Conservation (phyloP, 148 eudicot species). For the Talinum fruticosum region DNA sequence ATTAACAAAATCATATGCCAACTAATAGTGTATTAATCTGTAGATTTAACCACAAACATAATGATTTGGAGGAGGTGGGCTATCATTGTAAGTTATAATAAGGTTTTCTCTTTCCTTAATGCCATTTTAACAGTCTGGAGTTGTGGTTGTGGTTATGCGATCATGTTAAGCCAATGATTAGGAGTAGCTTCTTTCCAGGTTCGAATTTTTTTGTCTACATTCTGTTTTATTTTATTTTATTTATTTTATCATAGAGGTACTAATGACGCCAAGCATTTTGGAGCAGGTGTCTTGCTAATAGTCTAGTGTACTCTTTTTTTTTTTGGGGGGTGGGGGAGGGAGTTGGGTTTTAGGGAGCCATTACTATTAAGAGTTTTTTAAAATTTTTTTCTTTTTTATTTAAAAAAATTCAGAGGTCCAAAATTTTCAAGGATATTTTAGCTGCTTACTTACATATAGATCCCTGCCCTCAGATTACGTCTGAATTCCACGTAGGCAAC, state of each 20-base stretch:
- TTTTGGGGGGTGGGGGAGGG: no score
- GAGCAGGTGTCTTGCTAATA: background rate
- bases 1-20: slow-evolving; percentile 25
- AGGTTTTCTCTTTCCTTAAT: slow-evolving; percentile 9
- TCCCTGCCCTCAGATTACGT: no score
- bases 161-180: slow-evolving; percentile 24
- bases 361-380: no score
- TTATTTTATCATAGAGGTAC: no score
- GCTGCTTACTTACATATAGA: no score
- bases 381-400: no score
- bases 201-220: slow-evolving; percentile 11
- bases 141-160: slow-evolving; percentile 8
- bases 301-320: no score
- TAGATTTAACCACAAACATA: slow-evolving; percentile 27
- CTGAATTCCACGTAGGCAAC: no score
- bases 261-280: no score
- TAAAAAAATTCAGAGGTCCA: no score
- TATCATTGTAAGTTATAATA: slow-evolving; percentile 10
- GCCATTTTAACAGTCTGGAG: slow-evolving; percentile 18
- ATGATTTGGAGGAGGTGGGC: slow-evolving; percentile 30
- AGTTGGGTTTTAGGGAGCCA: no score
- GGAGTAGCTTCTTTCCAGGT: slow-evolving; percentile 26
- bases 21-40: slow-evolving; percentile 23
- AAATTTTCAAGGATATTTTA: no score
- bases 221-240: background rate